A percentile compares a stretch with the other conserved stretches of the same genome.
These are phyloP conservation scores for Tolypocladium guangdongense DNA, from an alignment of 2,329 filamentous ascomycete genomes.

Conservation along the genomic window DNA sequence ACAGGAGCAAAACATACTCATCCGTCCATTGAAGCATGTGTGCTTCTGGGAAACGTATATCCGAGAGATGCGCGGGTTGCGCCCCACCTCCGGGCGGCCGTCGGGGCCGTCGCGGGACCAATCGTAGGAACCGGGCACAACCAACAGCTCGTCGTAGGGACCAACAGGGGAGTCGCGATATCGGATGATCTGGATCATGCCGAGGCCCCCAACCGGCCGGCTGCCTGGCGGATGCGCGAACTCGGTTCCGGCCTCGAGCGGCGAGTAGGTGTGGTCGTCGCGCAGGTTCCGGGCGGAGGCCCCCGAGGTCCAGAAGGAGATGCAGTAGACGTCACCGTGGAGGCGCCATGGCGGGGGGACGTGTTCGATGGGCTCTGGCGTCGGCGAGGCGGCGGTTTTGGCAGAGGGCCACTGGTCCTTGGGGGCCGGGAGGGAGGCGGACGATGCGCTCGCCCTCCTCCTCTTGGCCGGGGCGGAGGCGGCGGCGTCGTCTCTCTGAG, in stretches of 20 bases:
- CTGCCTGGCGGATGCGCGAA: conserved; percentile 21
- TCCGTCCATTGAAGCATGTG: conserved; percentile 41
- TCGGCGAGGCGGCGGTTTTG: background rate
- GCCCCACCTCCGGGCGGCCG: conserved; percentile 19
- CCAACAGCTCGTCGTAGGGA: conserved; percentile 40
- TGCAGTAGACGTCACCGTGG: conserved; percentile 31
- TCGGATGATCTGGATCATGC: conserved; percentile 38
- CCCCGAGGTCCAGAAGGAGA: conserved; percentile 27
- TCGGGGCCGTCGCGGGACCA: conserved; percentile 26
- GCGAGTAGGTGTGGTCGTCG: conserved; percentile 28
- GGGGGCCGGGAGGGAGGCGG: background rate
- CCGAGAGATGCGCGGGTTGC: conserved; percentile 33
- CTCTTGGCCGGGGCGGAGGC: background rate
- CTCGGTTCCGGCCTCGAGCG: conserved; percentile 30
- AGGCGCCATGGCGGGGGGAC: conserved; percentile 31
- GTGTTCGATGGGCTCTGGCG: conserved; percentile 9
- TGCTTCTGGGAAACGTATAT: conserved; percentile 43
- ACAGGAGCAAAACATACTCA: conserved; percentile 22
- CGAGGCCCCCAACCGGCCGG: conserved; percentile 31
- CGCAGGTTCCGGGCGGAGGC: conserved; percentile 21
- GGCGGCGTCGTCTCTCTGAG: background rate
- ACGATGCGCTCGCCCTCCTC: background rate
- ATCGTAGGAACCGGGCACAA: conserved; percentile 35
- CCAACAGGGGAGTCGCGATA: conserved; percentile 41
- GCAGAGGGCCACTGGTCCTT: background rate